Percentiles rank a stretch among this genome's conserved stretches.
These are phyloP conservation scores for Chamaecyparis obtusa DNA, from an alignment of 75 land plant genomes.

Conservation along the genomic window DNA sequence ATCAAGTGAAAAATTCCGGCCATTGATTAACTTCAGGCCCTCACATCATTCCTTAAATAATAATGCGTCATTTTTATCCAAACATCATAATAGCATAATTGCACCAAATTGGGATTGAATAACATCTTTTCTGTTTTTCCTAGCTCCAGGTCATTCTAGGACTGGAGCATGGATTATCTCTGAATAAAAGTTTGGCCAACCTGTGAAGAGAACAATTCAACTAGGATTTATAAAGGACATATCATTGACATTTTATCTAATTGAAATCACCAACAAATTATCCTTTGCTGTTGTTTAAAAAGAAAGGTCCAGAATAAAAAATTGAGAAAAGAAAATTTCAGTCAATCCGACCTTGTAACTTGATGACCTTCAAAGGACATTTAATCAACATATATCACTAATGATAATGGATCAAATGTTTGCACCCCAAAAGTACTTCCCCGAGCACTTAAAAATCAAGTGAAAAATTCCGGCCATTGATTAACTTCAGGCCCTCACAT, in stretches of 20 bases:
- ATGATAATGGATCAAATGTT: background rate
- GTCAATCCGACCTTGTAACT: background rate
- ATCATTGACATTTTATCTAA: background rate
- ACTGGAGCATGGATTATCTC: background rate
- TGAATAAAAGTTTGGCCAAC: background rate
- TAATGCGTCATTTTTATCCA: background rate
- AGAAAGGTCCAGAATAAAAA: background rate
- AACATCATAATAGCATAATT: background rate
- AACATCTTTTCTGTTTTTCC: too few species aligned
- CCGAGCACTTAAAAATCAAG: background rate
- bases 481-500: background rate
- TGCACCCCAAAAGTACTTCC: background rate
- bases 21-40: background rate
- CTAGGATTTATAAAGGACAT: background rate
- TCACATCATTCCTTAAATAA: background rate
- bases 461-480: background rate
- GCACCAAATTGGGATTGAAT: background rate
- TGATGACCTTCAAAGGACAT: background rate
- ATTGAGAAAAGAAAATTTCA: background rate
- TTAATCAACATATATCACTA: background rate
- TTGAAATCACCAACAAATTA: background rate
- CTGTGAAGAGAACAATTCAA: background rate
- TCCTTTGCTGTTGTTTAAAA: background rate
- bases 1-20: background rate
- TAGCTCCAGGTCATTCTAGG: too few species aligned